A percentile compares a stretch with the other conserved stretches of the same genome.
These are phyloP conservation scores for Fomitopsis pinicola DNA, from an alignment of 1,284 basidiomycete genomes.

Conservation along the genomic window DNA sequence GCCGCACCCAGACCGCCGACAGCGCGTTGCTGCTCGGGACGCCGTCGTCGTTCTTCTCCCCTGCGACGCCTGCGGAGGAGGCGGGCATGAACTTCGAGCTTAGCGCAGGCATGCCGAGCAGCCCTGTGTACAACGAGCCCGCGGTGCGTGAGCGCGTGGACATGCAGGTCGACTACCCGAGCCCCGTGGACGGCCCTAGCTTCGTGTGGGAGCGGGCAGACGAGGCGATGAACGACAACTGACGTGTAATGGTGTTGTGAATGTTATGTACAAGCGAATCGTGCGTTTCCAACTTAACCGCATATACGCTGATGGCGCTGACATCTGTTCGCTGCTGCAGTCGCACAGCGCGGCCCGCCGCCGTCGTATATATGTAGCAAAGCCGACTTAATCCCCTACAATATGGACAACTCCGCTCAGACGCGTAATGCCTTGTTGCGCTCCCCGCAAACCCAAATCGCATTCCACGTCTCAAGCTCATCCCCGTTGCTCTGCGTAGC, in stretches of 20 bases:
- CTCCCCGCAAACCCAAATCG: neutral
- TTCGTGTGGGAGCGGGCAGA: constrained; percentile 11
- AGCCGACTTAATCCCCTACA: neutral
- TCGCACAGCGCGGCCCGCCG: neutral
- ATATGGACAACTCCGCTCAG: neutral
- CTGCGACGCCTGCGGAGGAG: constrained; percentile 8
- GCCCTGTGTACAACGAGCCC: constrained; percentile 8
- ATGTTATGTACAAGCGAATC: neutral
- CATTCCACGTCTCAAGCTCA: neutral
- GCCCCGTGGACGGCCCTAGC: constrained; percentile 18
- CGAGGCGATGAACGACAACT: constrained; percentile 7
- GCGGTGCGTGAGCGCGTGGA: constrained; percentile 8
- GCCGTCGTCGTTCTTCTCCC: constrained; percentile 5
- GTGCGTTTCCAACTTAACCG: neutral
- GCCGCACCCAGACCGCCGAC: constrained; percentile 20
- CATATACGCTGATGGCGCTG: neutral
- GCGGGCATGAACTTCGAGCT: constrained; percentile 4
- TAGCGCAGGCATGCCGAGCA: constrained; percentile 3
- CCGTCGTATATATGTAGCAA: neutral
- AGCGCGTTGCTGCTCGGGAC: constrained; percentile 9
- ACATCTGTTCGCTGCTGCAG: neutral
- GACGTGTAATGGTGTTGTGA: neutral
- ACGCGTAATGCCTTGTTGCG: neutral
- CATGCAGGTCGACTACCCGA: constrained; percentile 25
- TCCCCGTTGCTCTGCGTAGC: neutral